phyloP scores from a whole-genome alignment of 768 basidiomycete species.

The Gloeophyllum trabeum region DNA sequence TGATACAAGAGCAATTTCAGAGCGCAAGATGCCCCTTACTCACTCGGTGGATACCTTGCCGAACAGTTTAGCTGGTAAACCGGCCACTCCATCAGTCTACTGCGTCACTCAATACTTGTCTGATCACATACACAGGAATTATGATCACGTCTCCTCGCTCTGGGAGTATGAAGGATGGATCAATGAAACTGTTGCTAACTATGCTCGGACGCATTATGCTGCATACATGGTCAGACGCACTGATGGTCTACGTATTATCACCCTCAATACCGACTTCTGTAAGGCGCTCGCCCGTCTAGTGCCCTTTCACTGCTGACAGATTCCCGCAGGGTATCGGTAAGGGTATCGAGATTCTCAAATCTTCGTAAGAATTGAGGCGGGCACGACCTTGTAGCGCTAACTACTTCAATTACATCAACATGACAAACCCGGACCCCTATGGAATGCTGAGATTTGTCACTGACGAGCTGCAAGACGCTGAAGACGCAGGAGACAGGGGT shows the following conservation, averaged over 20 bases:
- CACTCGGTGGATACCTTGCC: conserved; percentile 41
- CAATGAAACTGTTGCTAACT: conserved; percentile 37
- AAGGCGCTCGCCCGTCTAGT: too few species aligned
- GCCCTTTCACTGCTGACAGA: neutral
- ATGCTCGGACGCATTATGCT: conserved; percentile 59
- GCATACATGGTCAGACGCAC: conserved; percentile 58
- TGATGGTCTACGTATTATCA: conserved; percentile 62
- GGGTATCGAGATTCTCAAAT: conserved; percentile 4
- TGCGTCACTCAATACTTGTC: neutral
- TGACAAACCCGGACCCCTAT: conserved; percentile 55
- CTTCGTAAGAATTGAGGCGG: neutral
- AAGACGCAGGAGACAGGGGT: conserved; percentile 68
- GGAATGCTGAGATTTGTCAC: conserved; percentile 73
- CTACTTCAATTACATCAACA: conserved; percentile 70
- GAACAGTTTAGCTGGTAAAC: conserved; percentile 54
- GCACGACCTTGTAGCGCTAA: conserved; percentile 34
- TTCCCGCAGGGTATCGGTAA: conserved; percentile 13
- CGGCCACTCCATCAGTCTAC: neutral
- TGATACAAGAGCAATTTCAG: conserved; percentile 16
- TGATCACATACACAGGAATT: conserved; percentile 39
- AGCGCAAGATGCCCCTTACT: conserved; percentile 50
- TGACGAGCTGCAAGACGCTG: conserved; percentile 67
- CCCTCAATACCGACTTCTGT: conserved; percentile 73
- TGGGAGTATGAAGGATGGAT: conserved; percentile 71
- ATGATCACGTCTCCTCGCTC: conserved; percentile 59